Evolutionary conservation across 768 basidiomycete genomes (phyloP).

Genomic region (Suillus bovinus): DNA sequence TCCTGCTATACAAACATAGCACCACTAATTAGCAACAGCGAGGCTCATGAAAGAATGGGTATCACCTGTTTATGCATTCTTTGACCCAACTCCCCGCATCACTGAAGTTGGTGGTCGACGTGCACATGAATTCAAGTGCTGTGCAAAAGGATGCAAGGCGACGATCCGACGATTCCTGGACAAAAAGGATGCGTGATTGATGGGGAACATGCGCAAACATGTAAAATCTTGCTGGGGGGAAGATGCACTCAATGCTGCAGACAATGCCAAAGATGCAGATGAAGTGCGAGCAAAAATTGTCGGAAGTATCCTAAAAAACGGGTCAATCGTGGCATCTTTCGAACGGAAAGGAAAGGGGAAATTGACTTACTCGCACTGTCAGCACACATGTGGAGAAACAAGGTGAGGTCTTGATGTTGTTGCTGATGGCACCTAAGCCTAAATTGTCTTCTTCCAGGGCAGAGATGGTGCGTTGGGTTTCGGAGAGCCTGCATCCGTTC

Average conservation of each 20-base stretch:
- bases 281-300: too few species aligned
- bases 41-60: conserved; percentile 23
- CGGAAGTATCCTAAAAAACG: conserved; percentile 19
- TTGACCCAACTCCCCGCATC: conserved; percentile 19
- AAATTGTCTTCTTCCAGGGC: neutral
- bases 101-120: conserved; percentile 17
- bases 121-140: conserved; percentile 26
- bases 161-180: conserved; percentile 15
- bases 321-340: conserved; percentile 31
- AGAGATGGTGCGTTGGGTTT: too few species aligned
- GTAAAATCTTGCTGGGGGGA: too few species aligned
- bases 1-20: too few species aligned
- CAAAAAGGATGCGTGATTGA: too few species aligned
- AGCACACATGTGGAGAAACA: conserved; percentile 23
- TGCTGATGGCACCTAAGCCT: neutral
- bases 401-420: conserved; percentile 15
- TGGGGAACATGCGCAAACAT: too few species aligned
- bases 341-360: conserved; percentile 28
- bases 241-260: too few species aligned
- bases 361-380: conserved; percentile 29
- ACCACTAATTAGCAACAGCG: too few species aligned
- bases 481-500: too few species aligned
- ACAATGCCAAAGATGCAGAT: too few species aligned
- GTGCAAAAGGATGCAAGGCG: conserved; percentile 17
- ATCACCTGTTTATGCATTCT: conserved; percentile 30